Conservation (phyloP, 495 filamentous ascomycete genomes). For the Aspergillus ellipticus region DNA sequence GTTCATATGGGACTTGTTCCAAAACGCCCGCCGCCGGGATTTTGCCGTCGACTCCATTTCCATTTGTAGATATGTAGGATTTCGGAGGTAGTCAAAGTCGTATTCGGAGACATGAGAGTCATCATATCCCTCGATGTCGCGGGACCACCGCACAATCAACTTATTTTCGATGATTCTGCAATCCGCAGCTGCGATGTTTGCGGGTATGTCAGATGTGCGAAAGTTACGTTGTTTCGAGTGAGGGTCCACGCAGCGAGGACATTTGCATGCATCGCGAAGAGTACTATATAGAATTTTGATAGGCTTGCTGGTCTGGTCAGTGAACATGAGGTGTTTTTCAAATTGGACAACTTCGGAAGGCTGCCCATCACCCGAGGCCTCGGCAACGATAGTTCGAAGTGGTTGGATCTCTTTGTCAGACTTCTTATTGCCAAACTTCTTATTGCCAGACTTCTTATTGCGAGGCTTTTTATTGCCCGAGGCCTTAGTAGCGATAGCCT, state of each 20-base stretch:
- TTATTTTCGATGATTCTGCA: conserved; percentile 35
- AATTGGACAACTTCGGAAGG: not conserved
- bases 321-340: not conserved
- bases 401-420: too few species aligned
- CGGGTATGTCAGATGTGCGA: conserved; percentile 66
- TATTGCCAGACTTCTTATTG: too few species aligned
- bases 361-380: not conserved
- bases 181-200: conserved; percentile 37
- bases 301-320: not conserved
- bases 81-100: conserved; percentile 25
- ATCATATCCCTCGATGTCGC: conserved; percentile 50
- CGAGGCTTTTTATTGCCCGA: too few species aligned
- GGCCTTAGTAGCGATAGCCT: too few species aligned
- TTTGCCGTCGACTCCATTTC: not conserved
- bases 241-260: conserved; percentile 66
- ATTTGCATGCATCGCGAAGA: conserved; percentile 75
- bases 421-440: too few species aligned
- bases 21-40: conserved; percentile 24
- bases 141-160: conserved; percentile 58
- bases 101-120: conserved; percentile 49
- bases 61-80: not conserved
- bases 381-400: too few species aligned
- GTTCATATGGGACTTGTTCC: conserved; percentile 27
- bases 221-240: conserved; percentile 82
- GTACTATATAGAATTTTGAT: not conserved